Evolutionary conservation across 2,329 filamentous ascomycete species (phyloP).

Genomic region (Fusarium pilosicola): DNA sequence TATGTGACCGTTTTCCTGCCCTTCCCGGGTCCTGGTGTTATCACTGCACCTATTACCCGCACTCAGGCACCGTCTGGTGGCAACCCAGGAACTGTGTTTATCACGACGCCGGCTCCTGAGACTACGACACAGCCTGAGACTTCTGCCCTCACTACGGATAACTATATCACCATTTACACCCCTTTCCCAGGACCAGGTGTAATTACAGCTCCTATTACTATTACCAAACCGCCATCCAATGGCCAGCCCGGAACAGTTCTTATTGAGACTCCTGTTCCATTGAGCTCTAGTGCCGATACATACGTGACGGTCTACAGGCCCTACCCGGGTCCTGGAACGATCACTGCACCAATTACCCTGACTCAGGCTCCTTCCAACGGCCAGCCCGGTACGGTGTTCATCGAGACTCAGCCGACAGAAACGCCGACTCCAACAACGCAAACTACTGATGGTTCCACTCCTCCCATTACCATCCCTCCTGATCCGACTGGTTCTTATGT

Average conservation of each 20-base stretch:
- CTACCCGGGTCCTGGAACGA: slow-evolving; percentile 26
- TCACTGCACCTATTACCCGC: slow-evolving; percentile 26
- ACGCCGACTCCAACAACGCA: not conserved
- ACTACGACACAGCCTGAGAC: not conserved
- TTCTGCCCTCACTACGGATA: slow-evolving; percentile 2
- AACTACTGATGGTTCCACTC: not conserved
- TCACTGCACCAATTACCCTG: slow-evolving; percentile 30
- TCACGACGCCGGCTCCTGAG: slow-evolving; percentile 19
- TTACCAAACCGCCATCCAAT: slow-evolving; percentile 18
- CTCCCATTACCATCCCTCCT: slow-evolving; percentile 23
- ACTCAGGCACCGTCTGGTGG: slow-evolving; percentile 16
- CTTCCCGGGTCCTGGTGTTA: slow-evolving; percentile 15
- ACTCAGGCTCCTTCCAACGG: slow-evolving; percentile 28
- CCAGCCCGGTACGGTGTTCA: slow-evolving; percentile 31
- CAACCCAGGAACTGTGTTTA: slow-evolving; percentile 26
- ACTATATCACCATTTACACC: slow-evolving; percentile 31
- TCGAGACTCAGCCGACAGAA: slow-evolving; percentile 21
- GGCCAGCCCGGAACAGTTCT: slow-evolving; percentile 28
- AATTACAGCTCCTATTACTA: slow-evolving; percentile 23
- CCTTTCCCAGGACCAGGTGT: slow-evolving; percentile 25
- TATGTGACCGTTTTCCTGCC: slow-evolving; percentile 25
- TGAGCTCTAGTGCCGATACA: slow-evolving; percentile 12
- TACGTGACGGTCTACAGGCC: slow-evolving; percentile 33
- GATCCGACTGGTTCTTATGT: slow-evolving; percentile 24
- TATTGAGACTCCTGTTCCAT: slow-evolving; percentile 27